Base-by-base conservation (phyloP, 192 early-diverging fungal genomes). In the Backusella morwellensis region DNA sequence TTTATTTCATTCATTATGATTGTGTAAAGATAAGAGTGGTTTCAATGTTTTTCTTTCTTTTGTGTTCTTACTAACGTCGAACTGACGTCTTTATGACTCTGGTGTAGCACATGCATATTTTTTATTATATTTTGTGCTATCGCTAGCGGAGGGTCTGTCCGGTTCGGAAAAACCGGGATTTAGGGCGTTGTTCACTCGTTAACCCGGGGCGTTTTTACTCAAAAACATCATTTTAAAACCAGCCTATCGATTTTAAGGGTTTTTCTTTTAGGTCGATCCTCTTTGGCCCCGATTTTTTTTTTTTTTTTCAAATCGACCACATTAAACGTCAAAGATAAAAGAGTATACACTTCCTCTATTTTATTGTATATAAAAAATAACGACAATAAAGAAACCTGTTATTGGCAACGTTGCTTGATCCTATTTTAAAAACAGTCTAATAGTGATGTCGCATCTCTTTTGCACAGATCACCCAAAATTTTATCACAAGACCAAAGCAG, bases 91-190 rank as follows among this genome's bases (percentile, higher is more conserved):
- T 63, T 12, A 63, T 63, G 56, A 63, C 23, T 29, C 23, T 9
- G 29, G 12, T 29, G 56, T 63, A 8, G 23, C 9, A 63, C 56
- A 29, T 63, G 21, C n/a, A 63, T 9, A 63, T 26, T 63, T 63
- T 63, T 23, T 63, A 63, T 50, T 29, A 63, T 63, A 29, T 63
- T n/a, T 63, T 14, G 9, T 63, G 6, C 47, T 50, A n/a, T n/a
- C n/a, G 3, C 32, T 50, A 50, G 29, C 11, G 56, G 56, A 63
- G 26, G 23, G 23, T 23, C 21, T 63, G 56, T 63, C 56, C 56
- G 56, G 56, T 63, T 63, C 56, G 56, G 56, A 63, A 63, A 63
- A 63, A 63, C 12, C 56, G 56, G 56, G 23, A 63, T 29, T 26
- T 63, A 26, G 11, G 23, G n/a, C 21, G 9, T 2, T 63, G 2